Evolutionary conservation across 2,329 filamentous ascomycete species (phyloP).

Genomic region (Fusarium gaditjirri): DNA sequence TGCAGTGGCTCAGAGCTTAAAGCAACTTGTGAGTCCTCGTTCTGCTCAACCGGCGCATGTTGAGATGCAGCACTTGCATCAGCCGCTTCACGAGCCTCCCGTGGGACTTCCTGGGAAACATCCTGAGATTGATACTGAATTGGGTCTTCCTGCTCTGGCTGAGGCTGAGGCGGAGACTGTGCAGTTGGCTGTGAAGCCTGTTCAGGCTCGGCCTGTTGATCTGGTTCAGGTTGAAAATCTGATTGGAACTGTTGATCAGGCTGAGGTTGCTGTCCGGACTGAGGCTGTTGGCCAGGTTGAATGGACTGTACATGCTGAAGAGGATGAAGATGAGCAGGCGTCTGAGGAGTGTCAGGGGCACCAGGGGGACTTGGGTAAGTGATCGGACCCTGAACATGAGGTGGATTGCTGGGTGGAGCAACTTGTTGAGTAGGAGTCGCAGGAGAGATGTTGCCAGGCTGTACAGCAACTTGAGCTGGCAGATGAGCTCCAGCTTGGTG

Average conservation of each 20-base stretch:
- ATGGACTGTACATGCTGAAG: conserved; percentile 26
- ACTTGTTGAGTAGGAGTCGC: background rate
- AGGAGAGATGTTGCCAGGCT: background rate
- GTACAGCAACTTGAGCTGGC: conserved; percentile 1
- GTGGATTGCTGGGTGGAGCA: background rate
- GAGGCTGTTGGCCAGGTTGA: conserved; percentile 6
- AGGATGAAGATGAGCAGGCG: conserved; percentile 37
- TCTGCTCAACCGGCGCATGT: conserved; percentile 2
- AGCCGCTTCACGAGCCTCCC: conserved; percentile 18
- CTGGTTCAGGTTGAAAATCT: background rate
- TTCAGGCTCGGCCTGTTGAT: background rate
- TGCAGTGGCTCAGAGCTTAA: conserved; percentile 16
- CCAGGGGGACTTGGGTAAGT: conserved; percentile 39
- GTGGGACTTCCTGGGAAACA: conserved; percentile 17
- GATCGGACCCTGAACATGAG: conserved; percentile 1
- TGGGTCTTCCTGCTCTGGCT: background rate
- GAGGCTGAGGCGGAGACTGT: background rate
- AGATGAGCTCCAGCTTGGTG: background rate
- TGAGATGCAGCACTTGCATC: conserved; percentile 10
- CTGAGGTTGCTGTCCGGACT: conserved; percentile 16
- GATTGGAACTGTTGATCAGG: background rate
- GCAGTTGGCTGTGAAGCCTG: background rate
- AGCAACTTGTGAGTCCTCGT: conserved; percentile 5
- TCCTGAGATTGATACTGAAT: conserved; percentile 1
- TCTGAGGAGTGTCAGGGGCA: conserved; percentile 22